These are phyloP conservation scores for Aspergillus bombycis DNA, from an alignment of 2,329 filamentous ascomycete species.

Conservation along the genomic window DNA sequence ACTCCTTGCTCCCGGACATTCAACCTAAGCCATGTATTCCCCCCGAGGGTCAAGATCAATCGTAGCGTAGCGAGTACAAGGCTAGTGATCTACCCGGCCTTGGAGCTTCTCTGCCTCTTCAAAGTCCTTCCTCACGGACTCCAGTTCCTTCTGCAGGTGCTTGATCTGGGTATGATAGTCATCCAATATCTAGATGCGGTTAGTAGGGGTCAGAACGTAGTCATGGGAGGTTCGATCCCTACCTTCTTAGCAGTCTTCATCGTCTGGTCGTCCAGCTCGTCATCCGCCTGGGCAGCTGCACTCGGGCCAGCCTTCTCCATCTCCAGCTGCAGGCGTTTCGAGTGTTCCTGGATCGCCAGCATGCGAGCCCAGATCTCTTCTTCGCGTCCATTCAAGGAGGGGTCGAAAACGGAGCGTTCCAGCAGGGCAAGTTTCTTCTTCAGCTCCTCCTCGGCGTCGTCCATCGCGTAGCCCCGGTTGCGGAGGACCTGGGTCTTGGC, in stretches of 20 bases:
- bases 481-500: slow-evolving; percentile 67
- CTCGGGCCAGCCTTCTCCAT: slow-evolving; percentile 57
- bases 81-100: slow-evolving; percentile 23
- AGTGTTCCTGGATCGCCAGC: slow-evolving; percentile 63
- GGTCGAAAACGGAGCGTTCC: slow-evolving; percentile 63
- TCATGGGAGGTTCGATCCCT: slow-evolving; percentile 19
- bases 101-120: slow-evolving; percentile 55
- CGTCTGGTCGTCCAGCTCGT: slow-evolving; percentile 59
- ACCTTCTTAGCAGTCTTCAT: slow-evolving; percentile 65
- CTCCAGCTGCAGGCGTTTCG: slow-evolving; percentile 62
- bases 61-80: slow-evolving; percentile 5
- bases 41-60: slow-evolving; percentile 3
- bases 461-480: slow-evolving; percentile 67
- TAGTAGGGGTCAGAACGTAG: slow-evolving; percentile 29
- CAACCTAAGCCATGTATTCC: slow-evolving; percentile 12
- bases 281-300: slow-evolving; percentile 43
- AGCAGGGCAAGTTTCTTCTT: slow-evolving; percentile 63
- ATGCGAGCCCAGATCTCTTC: slow-evolving; percentile 71
- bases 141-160: slow-evolving; percentile 64
- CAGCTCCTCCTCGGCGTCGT: slow-evolving; percentile 64
- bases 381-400: slow-evolving; percentile 60
- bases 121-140: slow-evolving; percentile 62
- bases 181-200: slow-evolving; percentile 48
- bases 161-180: slow-evolving; percentile 55
- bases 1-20: slow-evolving; percentile 15